These are phyloP conservation scores for Diaporthe batatas DNA, from an alignment of 2,329 filamentous ascomycete species.

Conservation along the genomic window DNA sequence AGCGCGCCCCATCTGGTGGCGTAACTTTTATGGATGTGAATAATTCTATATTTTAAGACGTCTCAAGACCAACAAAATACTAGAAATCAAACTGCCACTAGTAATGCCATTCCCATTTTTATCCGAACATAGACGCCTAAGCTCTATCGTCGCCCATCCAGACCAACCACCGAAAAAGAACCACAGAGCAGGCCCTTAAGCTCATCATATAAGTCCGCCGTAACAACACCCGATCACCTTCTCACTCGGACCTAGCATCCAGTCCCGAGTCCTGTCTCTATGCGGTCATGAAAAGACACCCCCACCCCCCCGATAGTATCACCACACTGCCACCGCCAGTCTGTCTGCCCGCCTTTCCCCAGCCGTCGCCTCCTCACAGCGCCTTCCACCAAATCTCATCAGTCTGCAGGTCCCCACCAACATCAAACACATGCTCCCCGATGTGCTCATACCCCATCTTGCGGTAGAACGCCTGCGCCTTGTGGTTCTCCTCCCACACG, in stretches of 20 bases:
- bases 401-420: slow-evolving; percentile 57
- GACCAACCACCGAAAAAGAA: no score
- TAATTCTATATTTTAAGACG: background rate
- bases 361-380: slow-evolving; percentile 41
- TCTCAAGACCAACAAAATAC: background rate
- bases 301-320: no score
- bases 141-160: background rate
- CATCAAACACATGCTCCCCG: slow-evolving; percentile 57
- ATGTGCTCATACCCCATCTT: slow-evolving; percentile 56
- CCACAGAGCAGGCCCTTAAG: background rate
- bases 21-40: background rate
- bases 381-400: slow-evolving; percentile 54
- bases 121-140: background rate
- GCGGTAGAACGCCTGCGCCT: slow-evolving; percentile 55
- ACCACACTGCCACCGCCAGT: background rate
- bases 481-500: slow-evolving; percentile 61
- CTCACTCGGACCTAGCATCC: no score
- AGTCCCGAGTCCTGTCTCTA: background rate
- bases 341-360: no score
- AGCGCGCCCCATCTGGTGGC: background rate
- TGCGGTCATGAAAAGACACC: background rate
- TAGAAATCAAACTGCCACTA: background rate
- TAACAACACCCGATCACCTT: background rate
- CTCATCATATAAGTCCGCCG: background rate
- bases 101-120: background rate